Base-by-base conservation (phyloP, 257 asterid genomes). In the Solanum phureja region DNA sequence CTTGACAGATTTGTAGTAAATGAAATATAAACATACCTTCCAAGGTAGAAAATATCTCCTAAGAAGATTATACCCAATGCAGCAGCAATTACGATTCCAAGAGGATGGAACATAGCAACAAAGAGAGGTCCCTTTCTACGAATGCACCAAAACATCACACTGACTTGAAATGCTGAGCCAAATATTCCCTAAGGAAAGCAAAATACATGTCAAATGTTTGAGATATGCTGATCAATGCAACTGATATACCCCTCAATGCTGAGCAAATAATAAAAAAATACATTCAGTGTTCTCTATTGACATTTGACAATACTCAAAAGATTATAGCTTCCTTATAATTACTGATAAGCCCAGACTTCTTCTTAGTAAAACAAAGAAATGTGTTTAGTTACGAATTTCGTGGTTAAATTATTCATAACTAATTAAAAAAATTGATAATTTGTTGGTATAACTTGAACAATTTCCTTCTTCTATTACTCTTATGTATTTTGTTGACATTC, bases 81-180 rank as follows among this genome's bases (percentile, higher is more conserved):
- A 87, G 96, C 92, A 66, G 99, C 90, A 88, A 95, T 92, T 18
- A 94, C 94, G 24, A 97, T 93, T 76, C 98, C 90, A 49, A 97
- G 87, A 8, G 99, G 99, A 89, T 95, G 96, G 88, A 95, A 95
- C 94, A 95, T 89, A 23, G 96, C 92, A 85, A 95, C 96, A 79
- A 97, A 96, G 91, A 96, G 95, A 42, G 99, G 98, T 84, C 98
- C 98, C 90, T 76, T 92, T 92, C 85, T 92, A 81, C 81, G 96
- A 82, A 96, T 88, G 87, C 98, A 94, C 99, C 99, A 96, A 38
- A 91, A 73, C 23, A 69, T 84, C 87, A 96, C 89, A 74, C 98
- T 85, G 87, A 95, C 99, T 90, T 95, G 98, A 91, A 97, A 89
- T 76, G 98, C 98, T 83, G 99, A 95, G 58, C 98, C 99, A 60